Percentiles rank a stretch among this genome's conserved stretches.
phyloP scores from a whole-genome alignment of 163 green algal genomes.

The Chlorella variabilis region DNA sequence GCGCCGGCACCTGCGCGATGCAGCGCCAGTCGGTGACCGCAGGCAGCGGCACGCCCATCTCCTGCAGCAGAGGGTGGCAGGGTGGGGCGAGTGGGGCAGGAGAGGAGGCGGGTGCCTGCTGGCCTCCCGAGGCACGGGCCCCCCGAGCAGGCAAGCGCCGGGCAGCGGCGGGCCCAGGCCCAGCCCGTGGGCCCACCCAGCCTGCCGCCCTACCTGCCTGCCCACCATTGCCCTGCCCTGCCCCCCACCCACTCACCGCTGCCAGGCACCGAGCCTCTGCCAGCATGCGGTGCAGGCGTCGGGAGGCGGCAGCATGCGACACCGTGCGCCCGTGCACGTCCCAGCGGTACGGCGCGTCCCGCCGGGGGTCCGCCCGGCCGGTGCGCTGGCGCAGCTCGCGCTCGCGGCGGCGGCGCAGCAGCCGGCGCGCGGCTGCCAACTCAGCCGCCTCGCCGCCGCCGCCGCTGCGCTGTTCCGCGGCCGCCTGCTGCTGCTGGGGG shows the following conservation, averaged over 20 bases:
- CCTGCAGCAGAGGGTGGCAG: neutral
- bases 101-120: too few relatives aligned
- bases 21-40: slow-evolving; percentile 20
- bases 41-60: neutral
- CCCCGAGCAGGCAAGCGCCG: too few relatives aligned
- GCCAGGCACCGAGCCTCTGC: slow-evolving; percentile 26
- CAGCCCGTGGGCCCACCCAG: too few relatives aligned
- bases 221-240: neutral
- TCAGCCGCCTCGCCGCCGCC: neutral
- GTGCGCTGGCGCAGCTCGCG: slow-evolving; percentile 4
- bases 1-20: neutral
- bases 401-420: slow-evolving; percentile 10
- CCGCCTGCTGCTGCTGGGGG: neutral
- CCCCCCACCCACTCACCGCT: slow-evolving; percentile 1
- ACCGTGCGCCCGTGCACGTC: neutral
- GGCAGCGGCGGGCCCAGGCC: too few relatives aligned
- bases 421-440: neutral
- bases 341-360: too few relatives aligned
- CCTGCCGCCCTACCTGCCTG: too few relatives aligned
- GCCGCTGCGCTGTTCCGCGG: neutral
- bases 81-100: too few relatives aligned
- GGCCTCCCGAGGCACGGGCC: too few relatives aligned
- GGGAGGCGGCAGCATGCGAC: neutral
- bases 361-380: neutral
- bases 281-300: neutral